Evolutionary conservation across 148 eudicot genomes (phyloP).

Genomic region (Selenicereus undatus): DNA sequence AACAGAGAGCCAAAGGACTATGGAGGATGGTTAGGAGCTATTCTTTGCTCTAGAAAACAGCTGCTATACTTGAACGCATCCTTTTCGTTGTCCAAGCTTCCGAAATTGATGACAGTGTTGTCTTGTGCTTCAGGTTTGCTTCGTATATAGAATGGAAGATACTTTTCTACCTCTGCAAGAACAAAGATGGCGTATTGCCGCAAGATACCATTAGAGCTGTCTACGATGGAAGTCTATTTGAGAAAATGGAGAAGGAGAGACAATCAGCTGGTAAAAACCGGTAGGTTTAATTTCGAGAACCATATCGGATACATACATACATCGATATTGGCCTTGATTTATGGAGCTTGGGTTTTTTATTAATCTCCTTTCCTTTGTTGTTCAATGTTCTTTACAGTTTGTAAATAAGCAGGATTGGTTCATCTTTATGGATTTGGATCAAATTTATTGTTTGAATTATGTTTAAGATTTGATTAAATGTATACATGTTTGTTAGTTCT

Average conservation of each 20-base stretch:
- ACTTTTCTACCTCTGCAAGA: conserved; percentile 54
- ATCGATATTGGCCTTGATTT: background rate
- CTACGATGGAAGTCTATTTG: conserved; percentile 76
- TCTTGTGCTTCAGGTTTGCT: conserved; percentile 41
- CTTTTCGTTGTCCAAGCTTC: background rate
- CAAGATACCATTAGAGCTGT: conserved; percentile 51
- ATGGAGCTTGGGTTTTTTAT: background rate
- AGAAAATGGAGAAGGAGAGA: conserved; percentile 49
- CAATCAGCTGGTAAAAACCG: conserved; percentile 30
- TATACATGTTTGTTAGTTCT: background rate
- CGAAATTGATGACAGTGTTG: background rate
- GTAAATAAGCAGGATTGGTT: background rate
- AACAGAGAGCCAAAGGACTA: conserved; percentile 56
- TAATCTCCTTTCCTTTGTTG: background rate
- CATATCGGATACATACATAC: background rate
- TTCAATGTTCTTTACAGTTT: conserved; percentile 7
- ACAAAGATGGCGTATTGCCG: conserved; percentile 60
- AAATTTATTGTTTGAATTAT: background rate
- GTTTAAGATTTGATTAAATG: background rate
- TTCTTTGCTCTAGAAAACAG: background rate
- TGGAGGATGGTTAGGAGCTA: conserved; percentile 39
- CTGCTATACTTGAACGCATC: background rate
- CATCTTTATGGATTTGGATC: background rate
- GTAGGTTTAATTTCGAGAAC: conserved; percentile 25
- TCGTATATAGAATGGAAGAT: conserved; percentile 65